Evolutionary conservation across 2,329 filamentous ascomycete species (phyloP).

Genomic region (Coniochaeta sp.): DNA sequence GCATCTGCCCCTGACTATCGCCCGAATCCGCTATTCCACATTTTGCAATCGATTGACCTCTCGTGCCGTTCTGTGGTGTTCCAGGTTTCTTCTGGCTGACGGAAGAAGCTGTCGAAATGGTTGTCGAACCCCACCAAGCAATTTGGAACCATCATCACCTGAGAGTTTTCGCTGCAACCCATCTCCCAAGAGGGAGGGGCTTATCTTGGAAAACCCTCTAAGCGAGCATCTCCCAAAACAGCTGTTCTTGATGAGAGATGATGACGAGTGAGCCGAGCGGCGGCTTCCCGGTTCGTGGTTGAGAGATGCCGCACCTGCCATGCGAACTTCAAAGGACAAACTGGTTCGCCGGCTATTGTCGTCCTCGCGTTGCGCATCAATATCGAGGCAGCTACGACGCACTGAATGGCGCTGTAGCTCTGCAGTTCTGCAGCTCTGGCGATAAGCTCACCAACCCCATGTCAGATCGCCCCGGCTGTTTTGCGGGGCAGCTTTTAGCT

Average conservation of each 20-base stretch:
- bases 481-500: too few relatives aligned
- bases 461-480: too few relatives aligned
- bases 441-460: too few relatives aligned
- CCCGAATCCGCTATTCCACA: not conserved
- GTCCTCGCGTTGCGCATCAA: too few relatives aligned
- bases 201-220: not conserved
- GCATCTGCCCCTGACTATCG: not conserved
- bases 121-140: conserved; percentile 1
- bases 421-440: too few relatives aligned
- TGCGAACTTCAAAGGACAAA: not conserved
- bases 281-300: not conserved
- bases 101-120: not conserved
- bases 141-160: conserved; percentile 1
- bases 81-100: not conserved
- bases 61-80: not conserved
- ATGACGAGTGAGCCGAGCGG: not conserved
- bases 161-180: conserved; percentile 1
- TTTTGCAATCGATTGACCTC: not conserved
- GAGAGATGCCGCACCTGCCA: not conserved
- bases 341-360: not conserved
- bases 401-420: too few relatives aligned
- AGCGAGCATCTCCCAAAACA: not conserved
- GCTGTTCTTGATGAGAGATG: not conserved
- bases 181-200: not conserved
- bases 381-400: not conserved